phyloP scores from a whole-genome alignment of 164 flowering plant species.

The grape (Vitis vinifera) region ASM3070453v1 NC_081819.1:17913001-17913500 shows the following conservation, averaged over 20 bases:
- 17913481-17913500: no score
- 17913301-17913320: neutral
- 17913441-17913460: no score
- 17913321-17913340: no score
- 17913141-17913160: constrained; percentile 42
- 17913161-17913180: constrained; percentile 38
- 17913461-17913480: no score
- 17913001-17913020: constrained; percentile 23
- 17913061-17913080: constrained; percentile 4
- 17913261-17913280: constrained; percentile 12
- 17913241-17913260: neutral
- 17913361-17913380: no score
- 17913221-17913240: neutral
- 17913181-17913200: constrained; percentile 33
- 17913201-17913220: constrained; percentile 30
- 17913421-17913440: no score
- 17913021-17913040: constrained; percentile 14
- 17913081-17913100: constrained; percentile 1
- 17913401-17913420: no score
- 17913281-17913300: constrained; percentile 1
- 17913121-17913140: constrained; percentile 36
- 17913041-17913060: constrained; percentile 15
- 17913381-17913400: no score
- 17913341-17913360: no score
- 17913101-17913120: constrained; percentile 24